Conservation (phyloP, 2,329 filamentous ascomycete genomes). For the Malbranchea zuffiana region DNA sequence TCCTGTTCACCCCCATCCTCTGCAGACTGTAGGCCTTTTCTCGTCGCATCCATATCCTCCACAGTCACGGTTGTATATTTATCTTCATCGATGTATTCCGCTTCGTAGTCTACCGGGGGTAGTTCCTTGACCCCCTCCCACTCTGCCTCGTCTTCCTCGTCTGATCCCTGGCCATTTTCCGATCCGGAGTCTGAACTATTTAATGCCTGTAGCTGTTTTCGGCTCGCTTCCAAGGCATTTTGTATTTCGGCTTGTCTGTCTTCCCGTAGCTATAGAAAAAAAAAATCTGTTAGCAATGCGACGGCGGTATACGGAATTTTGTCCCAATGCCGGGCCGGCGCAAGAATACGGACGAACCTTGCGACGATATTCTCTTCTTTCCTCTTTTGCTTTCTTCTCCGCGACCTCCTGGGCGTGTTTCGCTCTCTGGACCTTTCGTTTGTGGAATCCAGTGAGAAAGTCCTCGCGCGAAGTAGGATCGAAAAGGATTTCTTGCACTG, state of each 20-base stretch:
- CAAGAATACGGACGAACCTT: conserved; percentile 46
- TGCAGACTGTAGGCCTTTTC: conserved; percentile 54
- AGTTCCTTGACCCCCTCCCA: conserved; percentile 53
- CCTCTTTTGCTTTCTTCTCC: conserved; percentile 63
- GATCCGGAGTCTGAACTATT: conserved; percentile 28
- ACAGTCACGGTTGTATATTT: conserved; percentile 91
- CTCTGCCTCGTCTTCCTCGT: conserved; percentile 42
- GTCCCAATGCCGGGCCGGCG: background rate
- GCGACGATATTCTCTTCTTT: conserved; percentile 61
- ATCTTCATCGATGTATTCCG: conserved; percentile 94
- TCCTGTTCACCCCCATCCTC: conserved; percentile 24
- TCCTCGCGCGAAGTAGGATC: conserved; percentile 69
- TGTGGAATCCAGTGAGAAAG: conserved; percentile 92
- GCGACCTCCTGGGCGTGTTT: conserved; percentile 78
- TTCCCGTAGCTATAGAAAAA: conserved; percentile 60
- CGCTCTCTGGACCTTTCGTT: conserved; percentile 76
- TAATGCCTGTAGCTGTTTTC: conserved; percentile 55
- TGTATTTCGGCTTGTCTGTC: conserved; percentile 72
- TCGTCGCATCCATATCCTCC: conserved; percentile 71
- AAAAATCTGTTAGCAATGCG: conserved; percentile 9
- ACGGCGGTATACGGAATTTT: background rate
- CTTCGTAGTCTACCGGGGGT: conserved; percentile 62
- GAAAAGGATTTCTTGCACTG: conserved; percentile 72
- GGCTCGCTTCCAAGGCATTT: conserved; percentile 67
- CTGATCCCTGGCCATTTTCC: background rate